A percentile compares a stretch with the other conserved stretches of the same genome.
Conservation (phyloP, 2,329 filamentous ascomycete genomes). For the Lecanicillium sp. region DNA sequence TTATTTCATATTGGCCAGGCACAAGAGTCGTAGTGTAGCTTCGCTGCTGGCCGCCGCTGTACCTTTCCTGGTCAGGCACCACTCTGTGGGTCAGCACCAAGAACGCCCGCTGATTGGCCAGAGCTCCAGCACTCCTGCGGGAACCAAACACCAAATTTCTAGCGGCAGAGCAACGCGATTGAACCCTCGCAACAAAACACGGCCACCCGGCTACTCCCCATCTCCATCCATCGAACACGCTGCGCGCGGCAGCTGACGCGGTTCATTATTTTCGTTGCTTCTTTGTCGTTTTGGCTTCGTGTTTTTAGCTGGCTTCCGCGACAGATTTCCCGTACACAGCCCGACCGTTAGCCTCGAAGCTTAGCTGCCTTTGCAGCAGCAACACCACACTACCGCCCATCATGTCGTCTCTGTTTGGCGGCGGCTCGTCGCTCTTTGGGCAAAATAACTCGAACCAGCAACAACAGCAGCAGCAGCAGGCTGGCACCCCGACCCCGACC, state of each 20-base stretch:
- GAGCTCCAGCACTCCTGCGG: slow-evolving; percentile 6
- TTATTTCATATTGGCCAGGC: too few relatives aligned
- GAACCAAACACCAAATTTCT: slow-evolving; percentile 10
- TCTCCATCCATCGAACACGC: background rate
- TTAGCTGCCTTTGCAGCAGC: slow-evolving; percentile 22
- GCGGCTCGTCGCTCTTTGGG: slow-evolving; percentile 16
- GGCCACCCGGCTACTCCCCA: slow-evolving; percentile 10
- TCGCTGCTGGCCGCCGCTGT: background rate
- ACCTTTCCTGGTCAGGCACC: background rate
- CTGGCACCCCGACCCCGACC: slow-evolving; percentile 1
- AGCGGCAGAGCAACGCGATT: slow-evolving; percentile 3
- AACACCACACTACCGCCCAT: slow-evolving; percentile 4
- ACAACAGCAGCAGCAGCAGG: slow-evolving; percentile 9
- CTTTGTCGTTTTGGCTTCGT: background rate
- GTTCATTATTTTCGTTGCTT: background rate
- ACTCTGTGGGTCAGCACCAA: too few relatives aligned
- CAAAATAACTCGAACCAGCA: slow-evolving; percentile 12
- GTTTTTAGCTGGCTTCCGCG: background rate
- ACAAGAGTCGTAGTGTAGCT: too few relatives aligned
- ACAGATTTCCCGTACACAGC: background rate
- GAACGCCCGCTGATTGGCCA: slow-evolving; percentile 8
- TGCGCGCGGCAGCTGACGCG: background rate
- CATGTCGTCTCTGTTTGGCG: slow-evolving; percentile 12
- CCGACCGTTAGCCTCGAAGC: too few relatives aligned
- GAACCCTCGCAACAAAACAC: background rate